Evolutionary conservation across 805 yeast genomes (phyloP), one percentile per base, ranked within the genome.

Genomic region (Helenozyma baotianmanensis): DNA sequence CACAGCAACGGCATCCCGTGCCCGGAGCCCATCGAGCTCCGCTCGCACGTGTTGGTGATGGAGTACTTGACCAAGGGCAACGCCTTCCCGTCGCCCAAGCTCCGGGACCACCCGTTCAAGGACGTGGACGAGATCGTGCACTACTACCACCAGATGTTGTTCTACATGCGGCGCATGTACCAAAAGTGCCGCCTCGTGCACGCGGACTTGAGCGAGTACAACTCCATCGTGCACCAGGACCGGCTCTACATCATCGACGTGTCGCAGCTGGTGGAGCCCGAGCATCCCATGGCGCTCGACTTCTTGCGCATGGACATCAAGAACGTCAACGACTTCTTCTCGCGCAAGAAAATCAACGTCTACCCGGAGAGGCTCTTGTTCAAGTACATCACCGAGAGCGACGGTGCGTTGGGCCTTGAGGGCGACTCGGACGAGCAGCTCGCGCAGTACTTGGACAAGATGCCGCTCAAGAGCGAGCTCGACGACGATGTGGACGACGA

Each of bases 281-380:
- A 88, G 48, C 99, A 92, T 60, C 97, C 96, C 9, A 87, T 87
- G 87, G 83, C 95, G 26, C 68, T 92, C 44, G 97, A 92, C 56
- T 92, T 92, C 55, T 62, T 92, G 39, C 70, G 99, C 53, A 92
- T 92, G 98, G 99, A 92, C 61, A 89, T 92, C 53, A 92, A 90
- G 57, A 92, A 92, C 53, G 85, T 90, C 15, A 92, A 90, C 52
- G 92, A 85, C 48, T 92, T 81, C 56, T 92, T 92, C 50, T 70
- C 71, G 38, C 70, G 79, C 40, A 74, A 72, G 48, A 78, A 81
- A 55, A 85, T 89, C 25, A 72, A 75, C 32, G 82, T 86, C 11
- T 82, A 83, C 47, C 76, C 94, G 3, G 97, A 92, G 57, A 71
- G 95, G 40, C 68, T 77, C 21, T 71, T 92, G 14, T 92, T 90